These are phyloP conservation scores for Hyphopichia pseudoburtonii DNA, from an alignment of 1,139 yeast species.

Conservation along the genomic window DNA sequence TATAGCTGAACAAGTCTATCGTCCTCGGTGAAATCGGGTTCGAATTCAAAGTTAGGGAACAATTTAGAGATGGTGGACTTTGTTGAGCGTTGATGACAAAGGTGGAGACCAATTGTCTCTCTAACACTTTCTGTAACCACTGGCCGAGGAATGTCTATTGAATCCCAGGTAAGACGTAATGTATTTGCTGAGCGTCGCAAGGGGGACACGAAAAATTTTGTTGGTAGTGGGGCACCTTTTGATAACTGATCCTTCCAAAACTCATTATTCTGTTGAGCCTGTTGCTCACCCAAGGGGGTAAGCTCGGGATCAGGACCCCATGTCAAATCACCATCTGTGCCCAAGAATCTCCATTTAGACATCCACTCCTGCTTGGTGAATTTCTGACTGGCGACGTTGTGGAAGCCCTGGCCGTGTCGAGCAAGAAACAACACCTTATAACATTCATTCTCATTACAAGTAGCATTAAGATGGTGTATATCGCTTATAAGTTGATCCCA, in stretches of 20 bases:
- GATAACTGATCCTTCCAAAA: conserved; percentile 45
- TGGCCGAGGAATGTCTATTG: conserved; percentile 35
- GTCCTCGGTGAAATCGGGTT: conserved; percentile 45
- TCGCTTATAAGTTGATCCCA: conserved; percentile 46
- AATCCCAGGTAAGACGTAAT: conserved; percentile 58
- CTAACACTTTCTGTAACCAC: conserved; percentile 55
- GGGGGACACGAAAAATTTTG: conserved; percentile 60
- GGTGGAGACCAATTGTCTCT: conserved; percentile 67
- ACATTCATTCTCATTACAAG: conserved; percentile 27
- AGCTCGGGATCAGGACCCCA: conserved; percentile 74
- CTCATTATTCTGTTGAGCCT: conserved; percentile 44
- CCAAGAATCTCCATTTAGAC: conserved; percentile 54
- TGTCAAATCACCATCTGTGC: conserved; percentile 53
- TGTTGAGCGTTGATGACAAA: conserved; percentile 61
- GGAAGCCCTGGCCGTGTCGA: conserved; percentile 80
- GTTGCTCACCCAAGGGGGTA: conserved; percentile 53
- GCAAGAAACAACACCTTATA: conserved; percentile 64
- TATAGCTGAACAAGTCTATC: conserved; percentile 41
- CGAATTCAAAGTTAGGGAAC: conserved; percentile 39
- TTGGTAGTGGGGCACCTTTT: conserved; percentile 55
- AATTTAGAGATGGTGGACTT: conserved; percentile 23
- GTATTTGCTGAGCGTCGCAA: conserved; percentile 64
- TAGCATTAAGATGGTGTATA: conserved; percentile 35
- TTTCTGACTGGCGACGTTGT: conserved; percentile 58
- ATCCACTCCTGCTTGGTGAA: conserved; percentile 64